Percentiles rank a stretch among this genome's conserved stretches.
These are phyloP conservation scores for Aspergillus caelatus DNA, from an alignment of 2,329 filamentous ascomycete genomes.

Conservation along the genomic window DNA sequence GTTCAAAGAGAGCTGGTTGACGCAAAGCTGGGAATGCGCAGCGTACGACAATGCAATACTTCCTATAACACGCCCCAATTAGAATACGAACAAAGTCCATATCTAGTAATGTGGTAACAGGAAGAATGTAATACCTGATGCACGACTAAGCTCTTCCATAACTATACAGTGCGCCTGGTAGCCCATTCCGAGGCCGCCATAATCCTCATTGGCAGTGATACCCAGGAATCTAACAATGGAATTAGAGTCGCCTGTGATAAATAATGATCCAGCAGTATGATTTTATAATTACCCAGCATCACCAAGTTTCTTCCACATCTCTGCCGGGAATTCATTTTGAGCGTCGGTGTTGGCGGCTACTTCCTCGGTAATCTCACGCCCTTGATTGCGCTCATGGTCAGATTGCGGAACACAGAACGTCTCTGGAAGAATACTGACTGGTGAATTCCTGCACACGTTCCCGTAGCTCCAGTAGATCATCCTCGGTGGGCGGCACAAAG, in stretches of 20 bases:
- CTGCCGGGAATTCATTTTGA: constrained; percentile 81
- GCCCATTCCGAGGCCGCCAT: constrained; percentile 86
- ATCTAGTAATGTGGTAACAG: not conserved
- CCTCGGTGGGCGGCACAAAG: constrained; percentile 67
- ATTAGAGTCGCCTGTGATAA: not conserved
- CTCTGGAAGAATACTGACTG: constrained; percentile 38
- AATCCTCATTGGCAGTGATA: constrained; percentile 89
- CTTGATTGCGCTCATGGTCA: constrained; percentile 33
- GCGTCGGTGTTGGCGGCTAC: constrained; percentile 82
- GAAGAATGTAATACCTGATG: constrained; percentile 60
- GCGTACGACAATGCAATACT: constrained; percentile 80
- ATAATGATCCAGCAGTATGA: not conserved
- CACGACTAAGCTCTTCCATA: constrained; percentile 91
- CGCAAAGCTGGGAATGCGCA: constrained; percentile 92
- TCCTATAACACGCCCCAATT: constrained; percentile 25
- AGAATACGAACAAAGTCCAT: not conserved
- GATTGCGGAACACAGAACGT: not conserved
- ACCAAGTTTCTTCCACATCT: constrained; percentile 93
- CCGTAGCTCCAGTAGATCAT: constrained; percentile 78
- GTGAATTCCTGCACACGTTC: constrained; percentile 88
- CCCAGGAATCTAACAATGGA: constrained; percentile 69
- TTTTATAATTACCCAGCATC: constrained; percentile 65
- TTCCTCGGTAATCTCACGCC: constrained; percentile 82
- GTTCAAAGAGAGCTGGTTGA: constrained; percentile 94
- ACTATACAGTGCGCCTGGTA: constrained; percentile 97